Evolutionary conservation across 2,329 filamentous ascomycete genomes (phyloP), one percentile per base, ranked within the genome.

Genomic region (Aspergillus transmontanensis): DNA sequence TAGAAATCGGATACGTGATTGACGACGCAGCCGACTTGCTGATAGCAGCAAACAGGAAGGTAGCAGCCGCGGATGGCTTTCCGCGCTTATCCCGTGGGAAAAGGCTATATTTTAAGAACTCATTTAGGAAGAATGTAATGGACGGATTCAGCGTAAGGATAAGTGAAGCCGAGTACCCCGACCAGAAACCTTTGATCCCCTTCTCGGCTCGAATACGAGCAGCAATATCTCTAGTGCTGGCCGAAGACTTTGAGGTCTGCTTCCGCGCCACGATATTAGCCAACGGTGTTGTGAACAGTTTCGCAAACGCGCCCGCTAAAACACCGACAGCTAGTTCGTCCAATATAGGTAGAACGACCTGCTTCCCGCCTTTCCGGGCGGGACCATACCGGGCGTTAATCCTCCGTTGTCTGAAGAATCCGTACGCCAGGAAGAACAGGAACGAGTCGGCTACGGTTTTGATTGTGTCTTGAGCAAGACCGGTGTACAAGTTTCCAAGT

Each of bases 381-480:
- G 62, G 66, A 1, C 71, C 72, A 14, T 72, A 69, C 14, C 71
- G 74, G 1, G 75, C 72, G 73, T 79, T 69, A 46, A 86, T 79
- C 48, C 85, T 78, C 26, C 73, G 70, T 58, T 80, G 74, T 21
- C 82, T 74, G 23, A 88, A 69, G 60, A 84, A 85, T 3, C 81
- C 91, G 79, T 96, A 96, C 63, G 91, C 89, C 21, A 94, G 84
- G 79, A 96, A 96, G 82, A 96, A 96, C 58, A 96, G 83, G 74
- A 95, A 94, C 61, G 90, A 91, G 79, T 95, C 92, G 34, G 87
- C 84, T 26, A 89, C 83, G 28, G 87, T 88, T 76, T 91, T 92
- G 71, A 81, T 83, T 12, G 89, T 86, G 72, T 91, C 89, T 41
- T 86, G 83, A 7, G 83, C 78, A 1, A 90, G 76, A 30, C 90